These are phyloP conservation scores for Debaryomyces tyrocola DNA, from an alignment of 805 yeast genomes.

Conservation along the genomic window DNA sequence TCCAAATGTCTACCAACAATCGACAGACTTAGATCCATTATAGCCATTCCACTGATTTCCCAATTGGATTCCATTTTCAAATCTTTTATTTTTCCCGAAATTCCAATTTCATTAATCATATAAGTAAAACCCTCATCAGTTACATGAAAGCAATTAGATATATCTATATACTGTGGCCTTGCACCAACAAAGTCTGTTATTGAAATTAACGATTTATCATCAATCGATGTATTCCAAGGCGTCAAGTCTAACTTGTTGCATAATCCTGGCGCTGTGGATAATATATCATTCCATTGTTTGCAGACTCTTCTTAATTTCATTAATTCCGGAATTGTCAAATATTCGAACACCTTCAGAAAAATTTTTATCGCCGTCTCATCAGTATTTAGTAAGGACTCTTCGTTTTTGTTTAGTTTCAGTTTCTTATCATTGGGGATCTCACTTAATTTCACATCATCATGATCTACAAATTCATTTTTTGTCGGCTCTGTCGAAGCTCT, in stretches of 20 bases:
- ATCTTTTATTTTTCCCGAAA: conserved; percentile 54
- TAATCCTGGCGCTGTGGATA: conserved; percentile 56
- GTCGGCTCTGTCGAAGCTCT: no score
- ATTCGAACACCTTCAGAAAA: conserved; percentile 52
- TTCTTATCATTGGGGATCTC: no score
- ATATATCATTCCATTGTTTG: conserved; percentile 66
- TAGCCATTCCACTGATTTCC: conserved; percentile 80
- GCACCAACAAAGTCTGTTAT: conserved; percentile 73
- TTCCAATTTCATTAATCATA: conserved; percentile 69
- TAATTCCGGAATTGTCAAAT: conserved; percentile 54
- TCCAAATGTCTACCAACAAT: conserved; percentile 59
- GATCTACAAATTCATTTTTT: no score
- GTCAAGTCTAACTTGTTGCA: conserved; percentile 55
- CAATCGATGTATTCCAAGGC: conserved; percentile 60
- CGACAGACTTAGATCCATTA: conserved; percentile 72
- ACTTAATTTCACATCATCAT: no score
- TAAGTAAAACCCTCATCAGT: conserved; percentile 75
- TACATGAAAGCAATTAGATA: conserved; percentile 74
- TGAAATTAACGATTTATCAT: conserved; percentile 55
- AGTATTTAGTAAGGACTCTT: no score
- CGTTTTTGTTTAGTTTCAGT: no score
- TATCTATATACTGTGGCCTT: conserved; percentile 58
- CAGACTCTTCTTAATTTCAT: conserved; percentile 62
- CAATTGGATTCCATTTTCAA: conserved; percentile 69
- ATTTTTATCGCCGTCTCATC: conserved; percentile 15